These are phyloP conservation scores for Apiotrichum sp. DNA, from an alignment of 1,284 basidiomycete genomes.

Conservation along the genomic window DNA sequence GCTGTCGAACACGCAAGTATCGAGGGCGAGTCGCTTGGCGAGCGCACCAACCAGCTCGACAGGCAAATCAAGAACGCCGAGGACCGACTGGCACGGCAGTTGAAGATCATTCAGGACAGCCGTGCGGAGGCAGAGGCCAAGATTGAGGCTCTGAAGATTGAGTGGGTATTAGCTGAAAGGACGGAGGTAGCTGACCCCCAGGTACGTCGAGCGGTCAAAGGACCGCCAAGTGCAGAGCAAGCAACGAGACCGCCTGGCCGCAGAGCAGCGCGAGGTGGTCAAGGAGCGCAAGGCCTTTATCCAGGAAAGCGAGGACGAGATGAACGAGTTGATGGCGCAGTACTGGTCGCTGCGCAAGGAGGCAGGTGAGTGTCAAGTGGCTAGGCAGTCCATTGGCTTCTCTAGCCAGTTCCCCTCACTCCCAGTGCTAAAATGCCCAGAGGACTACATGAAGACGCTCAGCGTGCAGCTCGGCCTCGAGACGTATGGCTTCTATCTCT, in stretches of 20 bases:
- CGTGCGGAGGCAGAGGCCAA: slow-evolving; percentile 60
- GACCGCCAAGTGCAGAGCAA: slow-evolving; percentile 27
- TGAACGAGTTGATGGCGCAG: slow-evolving; percentile 67
- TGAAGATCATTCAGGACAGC: slow-evolving; percentile 68
- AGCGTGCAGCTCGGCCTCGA: slow-evolving; percentile 35
- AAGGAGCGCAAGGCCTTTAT: slow-evolving; percentile 66
- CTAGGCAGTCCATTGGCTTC: not conserved
- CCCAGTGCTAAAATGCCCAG: slow-evolving; percentile 19
- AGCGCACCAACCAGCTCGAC: slow-evolving; percentile 56
- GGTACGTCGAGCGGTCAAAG: slow-evolving; percentile 27
- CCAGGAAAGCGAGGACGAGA: slow-evolving; percentile 62
- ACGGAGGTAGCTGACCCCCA: not conserved
- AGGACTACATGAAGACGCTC: slow-evolving; percentile 44
- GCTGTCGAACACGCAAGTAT: slow-evolving; percentile 64
- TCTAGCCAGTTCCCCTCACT: not conserved
- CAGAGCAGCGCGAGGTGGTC: slow-evolving; percentile 32
- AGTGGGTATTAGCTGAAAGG: slow-evolving; percentile 54
- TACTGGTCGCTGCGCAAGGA: slow-evolving; percentile 73
- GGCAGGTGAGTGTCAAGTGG: slow-evolving; percentile 54
- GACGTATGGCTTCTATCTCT: slow-evolving; percentile 1
- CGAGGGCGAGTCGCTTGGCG: slow-evolving; percentile 59
- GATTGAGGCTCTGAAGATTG: slow-evolving; percentile 62
- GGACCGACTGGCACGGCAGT: slow-evolving; percentile 67
- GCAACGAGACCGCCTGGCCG: slow-evolving; percentile 23
- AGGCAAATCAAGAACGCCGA: slow-evolving; percentile 68